Base-by-base conservation (phyloP, 768 basidiomycete genomes). In the Asterophora lycoperdoides region DNA sequence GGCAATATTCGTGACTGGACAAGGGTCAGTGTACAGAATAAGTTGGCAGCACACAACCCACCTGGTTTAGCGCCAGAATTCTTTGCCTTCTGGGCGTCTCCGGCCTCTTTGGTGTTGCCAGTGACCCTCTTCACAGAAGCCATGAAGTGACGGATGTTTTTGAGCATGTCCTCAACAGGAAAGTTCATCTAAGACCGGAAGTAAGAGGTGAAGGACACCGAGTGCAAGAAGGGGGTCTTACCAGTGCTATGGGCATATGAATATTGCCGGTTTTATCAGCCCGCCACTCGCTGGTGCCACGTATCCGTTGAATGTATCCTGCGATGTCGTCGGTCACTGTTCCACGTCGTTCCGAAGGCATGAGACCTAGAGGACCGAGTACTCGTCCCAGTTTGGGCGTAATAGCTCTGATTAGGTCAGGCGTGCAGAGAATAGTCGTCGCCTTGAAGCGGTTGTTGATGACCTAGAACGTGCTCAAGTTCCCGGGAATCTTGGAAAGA, bases 331-430 rank as follows among this genome's bases (percentile, higher is more conserved):
- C 89, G 1, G 91, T 90, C 15, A 98, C 95, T 1, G 94, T 94
- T 4, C 96, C 96, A 49, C 93, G 79, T 64, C 93, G 84, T 53
- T 87, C 90, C 6, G 89, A 88, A 9, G 96, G 96, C 94, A 99
- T 96, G 38, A 98, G 70, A 48, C 95, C 95, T 44, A 90, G 81
- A 35, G 93, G 94, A 58, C 95, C 83, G 68, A 68, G 89, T 72
- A 66, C 86, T 69, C 70, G 89, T 70, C 65, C 93, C 2, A 98
- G 76, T 60, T 79, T 84, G 4, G 87, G 82, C 10, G 86, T 84
- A 53, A 98, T 89, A 28, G 82, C 68, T 38, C 81, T 78, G 46
- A 93, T 80, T 60, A 95, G 81, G 11, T 80, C 76, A 3, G 90
- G 82, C 0, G 90, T 90, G 45, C 86, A 89, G 20, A 98, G 76